These are phyloP conservation scores for Grosmannia penicillata DNA, from an alignment of 2,329 filamentous ascomycete genomes.

Conservation along the genomic window DNA sequence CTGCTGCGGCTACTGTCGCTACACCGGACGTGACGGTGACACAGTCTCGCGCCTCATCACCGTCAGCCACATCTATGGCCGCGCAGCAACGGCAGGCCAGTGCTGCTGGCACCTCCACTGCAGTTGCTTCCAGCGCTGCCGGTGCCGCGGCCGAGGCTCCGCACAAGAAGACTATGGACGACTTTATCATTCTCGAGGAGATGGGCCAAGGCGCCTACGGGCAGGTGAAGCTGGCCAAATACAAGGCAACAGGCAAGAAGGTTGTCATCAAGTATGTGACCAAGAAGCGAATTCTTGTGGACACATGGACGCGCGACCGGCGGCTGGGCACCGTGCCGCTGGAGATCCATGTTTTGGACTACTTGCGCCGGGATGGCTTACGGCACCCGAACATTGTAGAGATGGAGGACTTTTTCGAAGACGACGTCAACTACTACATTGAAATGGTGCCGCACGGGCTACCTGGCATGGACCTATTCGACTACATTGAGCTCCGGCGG, in stretches of 20 bases:
- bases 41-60: too few relatives aligned
- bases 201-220: slow-evolving; percentile 98
- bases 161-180: slow-evolving; percentile 70
- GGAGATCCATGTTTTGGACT: slow-evolving; percentile 94
- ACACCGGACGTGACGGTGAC: too few relatives aligned
- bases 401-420: slow-evolving; percentile 62
- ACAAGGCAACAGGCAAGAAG: slow-evolving; percentile 68
- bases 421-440: slow-evolving; percentile 92
- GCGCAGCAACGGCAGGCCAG: background rate
- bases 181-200: slow-evolving; percentile 87
- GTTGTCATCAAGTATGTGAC: slow-evolving; percentile 97
- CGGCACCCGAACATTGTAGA: slow-evolving; percentile 56
- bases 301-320: slow-evolving; percentile 94
- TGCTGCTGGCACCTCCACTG: background rate
- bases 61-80: too few relatives aligned
- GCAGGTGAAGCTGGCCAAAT: slow-evolving; percentile 85
- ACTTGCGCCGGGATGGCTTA: slow-evolving; percentile 60
- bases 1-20: too few relatives aligned
- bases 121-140: background rate
- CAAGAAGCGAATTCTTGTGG: slow-evolving; percentile 88
- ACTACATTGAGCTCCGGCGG: slow-evolving; percentile 91
- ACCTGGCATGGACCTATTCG: slow-evolving; percentile 95
- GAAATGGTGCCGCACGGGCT: slow-evolving; percentile 93
- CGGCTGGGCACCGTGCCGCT: slow-evolving; percentile 86
- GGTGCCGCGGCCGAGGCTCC: slow-evolving; percentile 1